A percentile compares a stretch with the other conserved stretches of the same genome.
Evolutionary conservation across 345 rosid genomes (phyloP).

Genomic region (Syzygium aqueum): DNA sequence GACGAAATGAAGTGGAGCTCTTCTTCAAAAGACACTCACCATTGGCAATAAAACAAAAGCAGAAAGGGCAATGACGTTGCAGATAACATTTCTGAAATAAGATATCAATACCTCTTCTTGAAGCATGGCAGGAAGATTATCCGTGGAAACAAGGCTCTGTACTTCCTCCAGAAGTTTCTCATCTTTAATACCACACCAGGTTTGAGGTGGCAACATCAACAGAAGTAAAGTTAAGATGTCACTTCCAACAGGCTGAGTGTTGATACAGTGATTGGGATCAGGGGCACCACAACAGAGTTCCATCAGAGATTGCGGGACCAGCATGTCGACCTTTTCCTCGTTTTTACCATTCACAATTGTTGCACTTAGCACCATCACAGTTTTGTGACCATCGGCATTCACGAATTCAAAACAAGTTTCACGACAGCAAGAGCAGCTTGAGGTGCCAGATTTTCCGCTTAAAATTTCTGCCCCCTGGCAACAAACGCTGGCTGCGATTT

Average conservation of each 20-base stretch:
- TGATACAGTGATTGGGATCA: constrained; percentile 19
- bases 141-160: constrained; percentile 33
- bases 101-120: constrained; percentile 65
- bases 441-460: constrained; percentile 27
- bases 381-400: constrained; percentile 27
- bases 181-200: constrained; percentile 67
- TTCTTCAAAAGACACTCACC: background rate
- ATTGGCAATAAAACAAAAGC: background rate
- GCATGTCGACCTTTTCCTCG: constrained; percentile 46
- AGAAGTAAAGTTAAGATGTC: constrained; percentile 72
- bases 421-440: constrained; percentile 31
- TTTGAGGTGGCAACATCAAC: constrained; percentile 66
- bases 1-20: background rate
- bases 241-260: constrained; percentile 37
- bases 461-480: constrained; percentile 54
- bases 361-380: constrained; percentile 33
- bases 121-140: constrained; percentile 61
- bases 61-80: background rate
- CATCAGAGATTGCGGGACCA: constrained; percentile 35
- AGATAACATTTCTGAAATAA: background rate
- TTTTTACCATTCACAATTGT: constrained; percentile 36
- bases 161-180: constrained; percentile 45
- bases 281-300: constrained; percentile 17
- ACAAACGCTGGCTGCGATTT: constrained; percentile 36
- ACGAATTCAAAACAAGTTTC: constrained; percentile 57